Evolutionary conservation across 257 asterid species (phyloP).

Genomic region (Galeopsis tetrahit): DNA sequence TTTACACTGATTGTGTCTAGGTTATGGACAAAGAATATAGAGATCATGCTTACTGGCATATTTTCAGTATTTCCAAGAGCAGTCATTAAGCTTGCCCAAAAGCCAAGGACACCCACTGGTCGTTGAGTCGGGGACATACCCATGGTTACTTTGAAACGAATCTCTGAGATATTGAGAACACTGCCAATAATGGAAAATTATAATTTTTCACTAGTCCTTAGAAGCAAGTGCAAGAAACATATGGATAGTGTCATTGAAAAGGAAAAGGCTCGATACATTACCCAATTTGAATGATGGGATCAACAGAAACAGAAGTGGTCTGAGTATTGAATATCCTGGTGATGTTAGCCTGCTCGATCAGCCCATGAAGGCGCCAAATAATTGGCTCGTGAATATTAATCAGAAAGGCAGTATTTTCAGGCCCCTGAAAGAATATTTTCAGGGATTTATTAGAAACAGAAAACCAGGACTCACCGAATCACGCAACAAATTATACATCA

Average conservation of each 20-base stretch:
- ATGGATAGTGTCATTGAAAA: constrained; percentile 22
- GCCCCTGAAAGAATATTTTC: constrained; percentile 63
- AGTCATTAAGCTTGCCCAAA: constrained; percentile 99
- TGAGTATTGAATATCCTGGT: constrained; percentile 59
- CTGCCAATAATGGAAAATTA: constrained; percentile 56
- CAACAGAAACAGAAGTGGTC: constrained; percentile 92
- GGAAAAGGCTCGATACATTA: constrained; percentile 39
- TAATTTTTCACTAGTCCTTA: constrained; percentile 20
- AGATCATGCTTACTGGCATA: constrained; percentile 81
- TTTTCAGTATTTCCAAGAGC: constrained; percentile 99
- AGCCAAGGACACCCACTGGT: constrained; percentile 99
- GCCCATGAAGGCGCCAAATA: constrained; percentile 96
- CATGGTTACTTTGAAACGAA: constrained; percentile 95
- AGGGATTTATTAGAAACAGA: constrained; percentile 30
- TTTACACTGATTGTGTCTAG: constrained; percentile 12
- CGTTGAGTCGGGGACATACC: constrained; percentile 99
- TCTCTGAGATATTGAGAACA: constrained; percentile 88
- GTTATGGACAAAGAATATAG: constrained; percentile 18
- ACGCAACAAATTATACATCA: constrained; percentile 29
- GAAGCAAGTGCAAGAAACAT: constrained; percentile 33
- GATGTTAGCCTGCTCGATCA: constrained; percentile 82
- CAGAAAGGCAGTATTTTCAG: constrained; percentile 88
- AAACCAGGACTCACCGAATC: constrained; percentile 32
- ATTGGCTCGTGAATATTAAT: constrained; percentile 95
- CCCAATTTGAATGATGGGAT: constrained; percentile 95